These are phyloP conservation scores for Fagus sylvatica DNA, from an alignment of 306 rosid species.

Conservation along the genomic window DNA sequence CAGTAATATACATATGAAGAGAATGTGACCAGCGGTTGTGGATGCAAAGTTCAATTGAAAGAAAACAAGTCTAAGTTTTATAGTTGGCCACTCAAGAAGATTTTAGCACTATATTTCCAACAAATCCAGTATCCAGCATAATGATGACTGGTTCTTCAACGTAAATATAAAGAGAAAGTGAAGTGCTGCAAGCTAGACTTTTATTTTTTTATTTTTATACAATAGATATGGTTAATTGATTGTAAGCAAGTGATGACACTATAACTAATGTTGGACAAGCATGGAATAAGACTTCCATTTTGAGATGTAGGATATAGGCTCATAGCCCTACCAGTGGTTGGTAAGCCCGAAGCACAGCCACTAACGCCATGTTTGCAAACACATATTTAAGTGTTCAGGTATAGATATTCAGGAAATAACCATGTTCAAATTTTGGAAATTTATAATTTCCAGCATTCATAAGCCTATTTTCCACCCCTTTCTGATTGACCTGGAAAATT, in stretches of 20 bases:
- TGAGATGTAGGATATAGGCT: not conserved
- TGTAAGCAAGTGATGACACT: not conserved
- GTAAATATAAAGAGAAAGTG: not conserved
- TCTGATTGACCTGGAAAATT: not conserved
- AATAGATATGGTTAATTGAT: not conserved
- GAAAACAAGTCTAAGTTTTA: not conserved
- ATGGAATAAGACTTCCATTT: not conserved
- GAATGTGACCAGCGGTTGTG: not conserved
- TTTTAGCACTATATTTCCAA: not conserved
- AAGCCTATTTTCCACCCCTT: not conserved
- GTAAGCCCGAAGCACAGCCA: not conserved
- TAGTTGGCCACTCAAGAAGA: not conserved
- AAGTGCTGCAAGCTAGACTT: not conserved
- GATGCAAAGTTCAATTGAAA: not conserved
- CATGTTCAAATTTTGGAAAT: not conserved
- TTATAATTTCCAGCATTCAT: not conserved
- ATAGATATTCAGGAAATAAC: not conserved
- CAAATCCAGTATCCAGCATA: not conserved
- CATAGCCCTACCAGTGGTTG: not conserved
- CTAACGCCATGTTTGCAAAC: conserved; percentile 4
- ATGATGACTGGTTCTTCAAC: not conserved
- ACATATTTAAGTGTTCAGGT: not conserved
- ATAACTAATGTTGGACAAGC: not conserved
- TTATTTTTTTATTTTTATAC: too few relatives aligned
- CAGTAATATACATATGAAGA: not conserved